Evolutionary conservation across 768 basidiomycete genomes (phyloP), one percentile per base, ranked within the genome.

Genomic region (Mycena sanguinolenta): DNA sequence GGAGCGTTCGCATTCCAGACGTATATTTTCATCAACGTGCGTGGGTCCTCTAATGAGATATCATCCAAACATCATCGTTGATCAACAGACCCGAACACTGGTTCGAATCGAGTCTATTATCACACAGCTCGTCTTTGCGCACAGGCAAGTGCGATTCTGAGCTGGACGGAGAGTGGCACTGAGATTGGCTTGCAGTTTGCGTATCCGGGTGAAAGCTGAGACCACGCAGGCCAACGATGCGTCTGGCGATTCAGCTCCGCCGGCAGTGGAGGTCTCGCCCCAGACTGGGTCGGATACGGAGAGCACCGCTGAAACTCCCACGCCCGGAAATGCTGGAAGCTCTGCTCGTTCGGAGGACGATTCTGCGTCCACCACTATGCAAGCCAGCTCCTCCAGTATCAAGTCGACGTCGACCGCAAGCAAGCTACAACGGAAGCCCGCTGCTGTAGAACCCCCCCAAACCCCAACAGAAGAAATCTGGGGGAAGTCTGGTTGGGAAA

Each of bases 171-270:
- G 23, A 16, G 39, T 30, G 21, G 16, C 16, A 5, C 8, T 7
- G 32, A 50, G 17, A 54, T n/a, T 34, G 2, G 2, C 30, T 27
- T 23, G 4, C 30, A 68, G 66, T 39, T 83, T 95, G 13, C 86
- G 91, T 28, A 88, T 94, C 53, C 86, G 92, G 28, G 83, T 92
- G 80, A 88, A 87, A 64, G 85, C 89, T 17, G 83, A 83, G 25
- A 55, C 57, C 6, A 53, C 59, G 7, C 30, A 42, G 6, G 32
- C 27, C 23, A 50, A 61, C 12, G 49, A 46, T 21, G 32, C 13
- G 4, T 10, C 32, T 4, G 32, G 32, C 10, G 32, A 34, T 10
- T 34, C 32, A 10, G 32, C 32, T n/a, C n/a, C n/a, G n/a, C n/a
- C n/a, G n/a, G n/a, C n/a, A n/a, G n/a, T n/a, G 39, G 25, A 30